Base-by-base conservation (phyloP, 179 eudicot species). In the Actinidia arguta region DNA sequence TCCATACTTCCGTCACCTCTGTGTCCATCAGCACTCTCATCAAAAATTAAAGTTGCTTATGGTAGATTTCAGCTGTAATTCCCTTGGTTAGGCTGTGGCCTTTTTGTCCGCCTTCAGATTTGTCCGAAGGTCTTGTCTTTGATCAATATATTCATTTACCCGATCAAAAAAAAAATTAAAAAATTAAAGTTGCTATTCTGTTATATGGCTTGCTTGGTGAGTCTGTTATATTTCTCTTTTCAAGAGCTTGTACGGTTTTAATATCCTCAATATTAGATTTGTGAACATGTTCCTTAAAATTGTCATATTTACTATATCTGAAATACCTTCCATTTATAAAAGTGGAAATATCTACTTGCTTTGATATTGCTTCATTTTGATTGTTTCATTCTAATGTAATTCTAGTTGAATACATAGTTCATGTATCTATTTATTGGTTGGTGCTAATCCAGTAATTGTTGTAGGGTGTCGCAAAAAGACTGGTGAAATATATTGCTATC, bases 381-480 rank as follows among this genome's bases (percentile, higher is more conserved):
- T 48, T 20, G 9, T 50, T 73, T 12, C 22, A 73, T 67, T 73
- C 22, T 50, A 11, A 20, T 44, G 48, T 27, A 75, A 75, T 31
- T 75, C 22, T 55, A 31, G 22, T 51, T 75, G 39, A 66, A 31
- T 59, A 51, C 36, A 39, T n/a, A n/a, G n/a, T n/a, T n/a, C n/a
- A n/a, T n/a, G 72, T 39, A 67, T 36, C 72, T 44, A 44, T 77
- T 56, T 39, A 42, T 22, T 22, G 36, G 17, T 75, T 11, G 31
- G 36, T 82, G 83, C 82, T 88, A 80, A 86, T 83, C 51, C 78
- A 80, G 78, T 75, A 78, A 52, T 36, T 73, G 79, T 73, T 89
- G 84, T 90, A 96, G 99, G 99, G 83, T 92, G 91, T 84, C 97
- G 99, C 55, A 96, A 94, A 90, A 89, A 93, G 85, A 93, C 99